Conservation (phyloP, 169 alveolate species). For the Besnoitia besnoiti region DNA sequence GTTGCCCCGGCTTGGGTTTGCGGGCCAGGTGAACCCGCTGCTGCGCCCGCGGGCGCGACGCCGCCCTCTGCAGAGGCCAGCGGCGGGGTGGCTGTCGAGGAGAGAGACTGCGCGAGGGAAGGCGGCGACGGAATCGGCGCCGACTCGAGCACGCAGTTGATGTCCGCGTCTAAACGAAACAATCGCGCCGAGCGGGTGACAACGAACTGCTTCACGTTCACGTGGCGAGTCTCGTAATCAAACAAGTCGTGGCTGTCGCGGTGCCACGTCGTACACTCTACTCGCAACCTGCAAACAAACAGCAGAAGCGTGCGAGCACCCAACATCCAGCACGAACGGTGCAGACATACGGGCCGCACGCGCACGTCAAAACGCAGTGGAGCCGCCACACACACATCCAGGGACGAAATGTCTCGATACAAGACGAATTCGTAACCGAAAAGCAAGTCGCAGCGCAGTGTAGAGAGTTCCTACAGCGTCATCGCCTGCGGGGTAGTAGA, state of each 20-base stretch:
- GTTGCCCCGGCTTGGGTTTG: background rate
- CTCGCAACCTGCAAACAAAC: slow-evolving; percentile 56
- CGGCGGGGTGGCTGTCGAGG: background rate
- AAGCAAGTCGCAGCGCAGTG: too few relatives aligned
- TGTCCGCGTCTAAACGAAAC: slow-evolving; percentile 48
- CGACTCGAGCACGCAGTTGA: slow-evolving; percentile 46
- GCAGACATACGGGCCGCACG: background rate
- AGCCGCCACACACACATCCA: too few relatives aligned
- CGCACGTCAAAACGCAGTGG: background rate
- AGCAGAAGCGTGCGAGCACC: too few relatives aligned
- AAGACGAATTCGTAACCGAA: too few relatives aligned
- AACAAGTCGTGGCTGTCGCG: slow-evolving; percentile 95
- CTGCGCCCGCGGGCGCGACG: background rate
- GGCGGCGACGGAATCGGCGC: slow-evolving; percentile 31
- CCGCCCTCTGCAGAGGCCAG: background rate
- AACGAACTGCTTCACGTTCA: slow-evolving; percentile 68
- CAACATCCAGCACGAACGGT: too few relatives aligned
- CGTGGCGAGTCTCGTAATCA: slow-evolving; percentile 93
- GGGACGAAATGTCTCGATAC: too few relatives aligned
- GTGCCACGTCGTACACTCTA: slow-evolving; percentile 88
- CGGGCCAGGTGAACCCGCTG: background rate
- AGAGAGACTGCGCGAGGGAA: background rate
- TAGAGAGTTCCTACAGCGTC: too few relatives aligned
- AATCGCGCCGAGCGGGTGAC: slow-evolving; percentile 70
- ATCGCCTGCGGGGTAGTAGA: too few relatives aligned